Conservation (phyloP, 129 eudicot genomes). For the Glebionis coronaria region DNA sequence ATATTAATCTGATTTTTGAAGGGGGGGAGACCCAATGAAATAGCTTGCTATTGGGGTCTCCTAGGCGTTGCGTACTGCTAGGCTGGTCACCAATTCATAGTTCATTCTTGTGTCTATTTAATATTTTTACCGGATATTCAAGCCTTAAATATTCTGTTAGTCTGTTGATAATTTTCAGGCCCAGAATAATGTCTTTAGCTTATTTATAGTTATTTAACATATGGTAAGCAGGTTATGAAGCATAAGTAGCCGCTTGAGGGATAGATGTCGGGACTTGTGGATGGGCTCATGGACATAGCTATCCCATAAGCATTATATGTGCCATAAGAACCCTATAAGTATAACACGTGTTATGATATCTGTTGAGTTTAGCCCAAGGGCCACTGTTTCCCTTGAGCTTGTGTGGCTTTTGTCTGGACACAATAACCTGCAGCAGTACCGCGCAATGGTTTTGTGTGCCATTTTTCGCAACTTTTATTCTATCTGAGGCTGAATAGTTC, state of each 20-base stretch:
- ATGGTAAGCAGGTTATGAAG: slow-evolving; percentile 53
- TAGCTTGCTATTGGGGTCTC: no score
- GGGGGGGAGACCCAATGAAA: no score
- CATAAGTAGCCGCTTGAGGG: neutral
- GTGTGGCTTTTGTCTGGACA: slow-evolving; percentile 63
- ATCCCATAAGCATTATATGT: slow-evolving; percentile 58
- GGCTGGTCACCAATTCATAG: no score
- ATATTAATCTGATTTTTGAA: no score
- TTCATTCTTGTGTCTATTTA: no score
- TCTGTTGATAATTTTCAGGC: no score
- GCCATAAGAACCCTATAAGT: slow-evolving; percentile 25
- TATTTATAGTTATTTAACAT: no score
- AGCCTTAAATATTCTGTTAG: no score
- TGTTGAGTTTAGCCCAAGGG: slow-evolving; percentile 71
- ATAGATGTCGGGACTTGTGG: slow-evolving; percentile 41
- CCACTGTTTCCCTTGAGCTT: slow-evolving; percentile 76
- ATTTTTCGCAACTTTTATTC: slow-evolving; percentile 68
- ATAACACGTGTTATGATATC: slow-evolving; percentile 32
- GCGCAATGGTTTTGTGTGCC: slow-evolving; percentile 65
- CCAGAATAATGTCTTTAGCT: no score
- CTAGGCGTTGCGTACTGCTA: no score
- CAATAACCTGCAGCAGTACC: slow-evolving; percentile 77
- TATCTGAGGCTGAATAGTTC: slow-evolving; percentile 60
- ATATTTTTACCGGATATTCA: no score
- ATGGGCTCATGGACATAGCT: slow-evolving; percentile 58